Conservation (phyloP, 352 stramenopile species). For the Thraustochytrium striatum region DNA sequence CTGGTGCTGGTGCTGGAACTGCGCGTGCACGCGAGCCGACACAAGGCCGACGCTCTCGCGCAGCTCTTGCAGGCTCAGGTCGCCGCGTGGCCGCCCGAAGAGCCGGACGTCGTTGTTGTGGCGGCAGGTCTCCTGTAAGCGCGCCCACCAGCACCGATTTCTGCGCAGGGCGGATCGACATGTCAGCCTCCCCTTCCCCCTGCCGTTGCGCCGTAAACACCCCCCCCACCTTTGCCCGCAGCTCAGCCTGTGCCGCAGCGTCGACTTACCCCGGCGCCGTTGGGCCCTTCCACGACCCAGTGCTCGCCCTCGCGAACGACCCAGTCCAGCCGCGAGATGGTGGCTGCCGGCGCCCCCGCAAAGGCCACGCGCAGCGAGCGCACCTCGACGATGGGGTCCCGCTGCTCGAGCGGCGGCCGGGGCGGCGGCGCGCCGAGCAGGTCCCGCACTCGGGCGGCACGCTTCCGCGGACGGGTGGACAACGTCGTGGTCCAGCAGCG, state of each 20-base stretch:
- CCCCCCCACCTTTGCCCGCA: too few relatives aligned
- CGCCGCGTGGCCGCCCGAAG: background rate
- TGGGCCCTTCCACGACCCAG: conserved; percentile 22
- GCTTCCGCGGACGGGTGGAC: background rate
- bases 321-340: background rate
- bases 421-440: too few relatives aligned
- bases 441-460: background rate
- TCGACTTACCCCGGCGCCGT: conserved; percentile 23
- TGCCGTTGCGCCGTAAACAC: too few relatives aligned
- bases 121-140: conserved; percentile 3
- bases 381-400: background rate
- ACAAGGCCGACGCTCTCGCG: conserved; percentile 2
- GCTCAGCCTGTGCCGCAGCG: too few relatives aligned
- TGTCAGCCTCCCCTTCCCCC: background rate
- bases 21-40: conserved; percentile 23
- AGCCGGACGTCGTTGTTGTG: conserved; percentile 10
- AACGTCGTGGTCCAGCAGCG: background rate
- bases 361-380: conserved; percentile 4
- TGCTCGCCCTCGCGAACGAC: background rate
- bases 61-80: background rate
- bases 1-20: conserved; percentile 37
- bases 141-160: conserved; percentile 38
- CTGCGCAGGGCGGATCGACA: background rate
- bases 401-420: background rate
- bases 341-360: background rate